Base-by-base conservation (phyloP, 2,329 filamentous ascomycete species). In the Grosmannia huntii region DNA sequence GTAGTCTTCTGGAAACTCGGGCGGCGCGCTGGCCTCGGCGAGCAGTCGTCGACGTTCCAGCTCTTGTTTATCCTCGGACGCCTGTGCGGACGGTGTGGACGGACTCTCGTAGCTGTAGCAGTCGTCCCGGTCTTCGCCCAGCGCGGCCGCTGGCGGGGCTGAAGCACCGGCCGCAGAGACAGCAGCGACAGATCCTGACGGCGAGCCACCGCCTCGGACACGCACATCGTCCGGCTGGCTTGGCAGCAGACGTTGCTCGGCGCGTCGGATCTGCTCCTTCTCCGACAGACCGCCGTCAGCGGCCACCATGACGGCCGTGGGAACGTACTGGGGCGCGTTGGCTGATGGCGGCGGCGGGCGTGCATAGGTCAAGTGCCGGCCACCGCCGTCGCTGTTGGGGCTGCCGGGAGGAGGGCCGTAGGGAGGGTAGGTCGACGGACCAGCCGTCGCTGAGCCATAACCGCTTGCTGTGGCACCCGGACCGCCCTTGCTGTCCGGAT, bases 191-290 rank as follows among this genome's bases (percentile, higher is more conserved):
- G 16, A 19, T 7, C 41, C 16, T 9, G 41, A 9, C 16, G 7
- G 19, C 16, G 25, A 23, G 6, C 64, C 63, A 6, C 72, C 71
- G 7, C 79, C 80, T 11, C 72, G 12, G 14, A 16, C 0, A 69
- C 69, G 11, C 70, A 67, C 63, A 16, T 60, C 75, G 14, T 87
- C 80, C 16, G 89, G 91, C 65, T 85, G 84, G 66, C 90, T 96
- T 2, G 92, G 92, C 25, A 96, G 72, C 5, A 96, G 73, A 53
- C 85, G 81, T 63, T 86, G 81, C 71, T 96, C 91, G 48, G 89
- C 90, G 60, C 82, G 82, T 53, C 85, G 82, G 60, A 94, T 73
- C 54, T 85, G 84, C 60, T 95, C 86, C 70, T 96, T 96, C 62
- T 97, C 94, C 14, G 86, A 83, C 36, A 90, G 73, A 5, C 74